phyloP scores from a whole-genome alignment of 768 basidiomycete genomes.

The Ephemerocybe angulata region DNA sequence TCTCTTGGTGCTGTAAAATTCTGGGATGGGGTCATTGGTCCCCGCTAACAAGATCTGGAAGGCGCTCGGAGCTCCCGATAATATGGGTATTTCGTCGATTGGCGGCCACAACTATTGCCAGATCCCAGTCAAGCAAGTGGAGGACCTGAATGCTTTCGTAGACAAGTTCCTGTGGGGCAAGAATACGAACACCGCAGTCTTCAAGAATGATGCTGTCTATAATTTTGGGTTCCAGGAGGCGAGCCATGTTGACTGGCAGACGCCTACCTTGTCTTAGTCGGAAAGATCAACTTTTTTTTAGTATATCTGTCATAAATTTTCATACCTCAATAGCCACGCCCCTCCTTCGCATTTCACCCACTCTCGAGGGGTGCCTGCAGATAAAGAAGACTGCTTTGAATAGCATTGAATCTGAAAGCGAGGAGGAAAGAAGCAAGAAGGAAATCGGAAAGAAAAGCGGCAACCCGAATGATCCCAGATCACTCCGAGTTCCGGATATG shows the following conservation, averaged over 20 bases:
- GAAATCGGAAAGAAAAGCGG: too few relatives aligned
- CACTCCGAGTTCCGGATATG: too few relatives aligned
- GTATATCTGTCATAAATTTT: too few relatives aligned
- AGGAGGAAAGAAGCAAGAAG: too few relatives aligned
- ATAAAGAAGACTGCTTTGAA: too few relatives aligned
- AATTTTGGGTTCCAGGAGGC: constrained; percentile 31
- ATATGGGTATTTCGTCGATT: constrained; percentile 48
- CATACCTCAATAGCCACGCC: too few relatives aligned
- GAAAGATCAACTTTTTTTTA: too few relatives aligned
- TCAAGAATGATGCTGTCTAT: constrained; percentile 36
- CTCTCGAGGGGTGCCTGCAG: too few relatives aligned
- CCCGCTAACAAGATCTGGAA: constrained; percentile 45
- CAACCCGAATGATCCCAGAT: too few relatives aligned
- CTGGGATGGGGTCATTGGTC: constrained; percentile 49
- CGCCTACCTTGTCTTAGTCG: constrained; percentile 22
- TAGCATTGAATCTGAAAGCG: too few relatives aligned
- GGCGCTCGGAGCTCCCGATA: constrained; percentile 40
- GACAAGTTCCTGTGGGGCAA: constrained; percentile 44
- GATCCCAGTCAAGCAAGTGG: constrained; percentile 42
- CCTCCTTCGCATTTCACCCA: too few relatives aligned
- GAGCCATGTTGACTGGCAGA: constrained; percentile 46
- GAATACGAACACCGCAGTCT: constrained; percentile 39
- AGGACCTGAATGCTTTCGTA: constrained; percentile 46
- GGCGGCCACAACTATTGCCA: constrained; percentile 49
- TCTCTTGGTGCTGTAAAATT: constrained; percentile 49